phyloP scores from a whole-genome alignment of 108 stramenopile genomes.

The Nannochloropsis salina region DNA sequence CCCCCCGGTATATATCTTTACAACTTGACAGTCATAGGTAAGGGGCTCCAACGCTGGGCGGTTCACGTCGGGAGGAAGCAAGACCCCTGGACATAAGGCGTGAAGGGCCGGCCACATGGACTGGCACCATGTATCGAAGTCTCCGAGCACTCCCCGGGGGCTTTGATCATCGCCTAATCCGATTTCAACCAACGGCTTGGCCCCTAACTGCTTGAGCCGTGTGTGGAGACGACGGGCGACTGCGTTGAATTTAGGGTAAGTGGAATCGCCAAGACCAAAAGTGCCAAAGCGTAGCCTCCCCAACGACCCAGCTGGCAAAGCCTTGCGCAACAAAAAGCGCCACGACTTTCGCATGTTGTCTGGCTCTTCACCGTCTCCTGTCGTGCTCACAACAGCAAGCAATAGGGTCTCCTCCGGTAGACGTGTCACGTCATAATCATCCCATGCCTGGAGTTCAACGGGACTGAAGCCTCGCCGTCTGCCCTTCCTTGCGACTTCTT shows the following conservation, averaged over 20 bases:
- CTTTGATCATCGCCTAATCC: constrained; percentile 43
- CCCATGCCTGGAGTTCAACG: constrained; percentile 14
- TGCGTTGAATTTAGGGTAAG: constrained; percentile 48
- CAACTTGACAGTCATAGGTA: constrained; percentile 25
- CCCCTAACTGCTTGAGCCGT: constrained; percentile 42
- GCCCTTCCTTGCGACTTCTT: constrained; percentile 33
- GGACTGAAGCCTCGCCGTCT: constrained; percentile 35
- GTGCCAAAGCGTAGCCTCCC: constrained; percentile 35
- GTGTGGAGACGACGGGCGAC: constrained; percentile 41
- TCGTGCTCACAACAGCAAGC: constrained; percentile 48
- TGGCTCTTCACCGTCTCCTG: constrained; percentile 51
- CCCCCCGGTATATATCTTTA: not conserved
- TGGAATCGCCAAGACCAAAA: constrained; percentile 50
- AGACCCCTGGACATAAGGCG: constrained; percentile 21
- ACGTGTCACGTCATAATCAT: not conserved
- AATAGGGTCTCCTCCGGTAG: constrained; percentile 26
- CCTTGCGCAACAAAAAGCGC: constrained; percentile 50
- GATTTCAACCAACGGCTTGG: constrained; percentile 29
- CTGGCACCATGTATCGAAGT: constrained; percentile 35
- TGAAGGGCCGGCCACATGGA: constrained; percentile 29
- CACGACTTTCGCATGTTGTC: constrained; percentile 48
- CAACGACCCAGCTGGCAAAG: constrained; percentile 42
- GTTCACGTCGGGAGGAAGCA: constrained; percentile 26
- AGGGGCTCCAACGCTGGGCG: constrained; percentile 30
- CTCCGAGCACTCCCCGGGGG: constrained; percentile 39